Conservation (phyloP, 1,284 basidiomycete genomes). For the Apiotrichum gamsii region DNA sequence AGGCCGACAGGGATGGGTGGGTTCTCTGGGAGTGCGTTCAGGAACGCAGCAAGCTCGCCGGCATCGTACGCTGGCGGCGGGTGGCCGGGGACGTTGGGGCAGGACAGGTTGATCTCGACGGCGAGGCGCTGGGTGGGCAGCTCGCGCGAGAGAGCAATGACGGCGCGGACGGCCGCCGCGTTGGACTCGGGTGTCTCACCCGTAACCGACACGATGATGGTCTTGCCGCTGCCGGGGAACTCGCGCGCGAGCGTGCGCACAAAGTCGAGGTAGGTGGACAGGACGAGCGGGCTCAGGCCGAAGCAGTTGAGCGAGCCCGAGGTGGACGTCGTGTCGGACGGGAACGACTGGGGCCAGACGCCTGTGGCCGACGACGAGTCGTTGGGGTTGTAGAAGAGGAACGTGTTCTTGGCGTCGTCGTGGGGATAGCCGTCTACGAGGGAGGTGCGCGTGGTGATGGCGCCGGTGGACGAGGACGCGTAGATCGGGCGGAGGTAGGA, state of each 20-base stretch:
- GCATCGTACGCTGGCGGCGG: constrained; percentile 18
- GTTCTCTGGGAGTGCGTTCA: constrained; percentile 6
- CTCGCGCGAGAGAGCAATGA: background rate
- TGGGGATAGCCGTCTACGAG: constrained; percentile 17
- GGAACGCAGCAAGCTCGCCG: constrained; percentile 9
- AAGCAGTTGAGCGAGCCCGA: constrained; percentile 14
- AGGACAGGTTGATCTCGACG: constrained; percentile 17
- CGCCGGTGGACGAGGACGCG: constrained; percentile 9
- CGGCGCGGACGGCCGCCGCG: constrained; percentile 6
- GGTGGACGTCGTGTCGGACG: background rate
- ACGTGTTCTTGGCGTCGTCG: constrained; percentile 17
- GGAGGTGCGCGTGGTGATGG: constrained; percentile 16
- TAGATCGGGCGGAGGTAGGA: constrained; percentile 8
- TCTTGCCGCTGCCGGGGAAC: constrained; percentile 3
- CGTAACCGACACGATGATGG: constrained; percentile 12
- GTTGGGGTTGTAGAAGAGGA: constrained; percentile 14
- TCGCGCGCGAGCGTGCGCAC: constrained; percentile 1
- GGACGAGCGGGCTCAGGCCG: constrained; percentile 10
- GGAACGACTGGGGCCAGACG: constrained; percentile 1
- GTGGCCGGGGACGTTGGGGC: constrained; percentile 17
- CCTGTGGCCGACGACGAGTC: background rate
- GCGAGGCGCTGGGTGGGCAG: constrained; percentile 4
- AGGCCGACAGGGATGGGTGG: constrained; percentile 12
- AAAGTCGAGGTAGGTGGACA: constrained; percentile 7
- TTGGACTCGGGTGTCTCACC: constrained; percentile 13